A percentile compares a stretch with the other conserved stretches of the same genome.
Conservation (phyloP, 305 asterid species). For the Euphrasia arctica region DNA sequence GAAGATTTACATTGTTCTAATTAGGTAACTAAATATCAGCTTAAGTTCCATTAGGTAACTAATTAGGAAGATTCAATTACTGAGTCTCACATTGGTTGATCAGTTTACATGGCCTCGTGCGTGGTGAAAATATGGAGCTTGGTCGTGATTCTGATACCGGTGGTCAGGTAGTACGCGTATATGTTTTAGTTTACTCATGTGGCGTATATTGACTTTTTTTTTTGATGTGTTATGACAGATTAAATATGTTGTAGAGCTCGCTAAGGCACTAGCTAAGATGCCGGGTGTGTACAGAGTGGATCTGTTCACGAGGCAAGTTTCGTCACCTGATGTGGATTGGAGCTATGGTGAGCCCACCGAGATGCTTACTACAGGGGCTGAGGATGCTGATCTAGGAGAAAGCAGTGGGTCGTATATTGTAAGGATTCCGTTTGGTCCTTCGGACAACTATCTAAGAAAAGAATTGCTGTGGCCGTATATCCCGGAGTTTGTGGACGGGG, state of each 20-base stretch:
- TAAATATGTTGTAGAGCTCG: conserved; percentile 86
- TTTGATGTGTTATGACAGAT: conserved; percentile 41
- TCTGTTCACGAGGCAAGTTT: conserved; percentile 75
- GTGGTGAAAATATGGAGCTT: conserved; percentile 97
- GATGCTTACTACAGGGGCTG: conserved; percentile 61
- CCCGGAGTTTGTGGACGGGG: conserved; percentile 86
- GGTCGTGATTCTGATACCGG: conserved; percentile 98
- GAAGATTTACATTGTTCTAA: conserved; percentile 72
- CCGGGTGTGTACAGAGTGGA: conserved; percentile 82
- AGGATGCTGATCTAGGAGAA: conserved; percentile 63
- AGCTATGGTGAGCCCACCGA: conserved; percentile 89
- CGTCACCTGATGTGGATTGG: conserved; percentile 77
- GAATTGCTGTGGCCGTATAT: conserved; percentile 81
- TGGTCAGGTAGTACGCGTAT: conserved; percentile 61
- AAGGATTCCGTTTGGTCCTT: conserved; percentile 81
- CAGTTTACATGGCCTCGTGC: conserved; percentile 90
- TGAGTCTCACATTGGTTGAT: not conserved
- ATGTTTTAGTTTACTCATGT: not conserved
- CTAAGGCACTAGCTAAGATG: conserved; percentile 80
- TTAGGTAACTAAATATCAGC: conserved; percentile 44
- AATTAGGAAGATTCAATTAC: not conserved
- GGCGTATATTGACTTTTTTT: conserved; percentile 18
- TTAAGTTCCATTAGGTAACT: not conserved
- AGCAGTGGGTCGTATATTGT: conserved; percentile 79
- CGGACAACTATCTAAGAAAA: conserved; percentile 60